A percentile compares a stretch with the other conserved stretches of the same genome.
These are phyloP conservation scores for Pichia inconspicua DNA, from an alignment of 1,139 yeast species.

Conservation along the genomic window DNA sequence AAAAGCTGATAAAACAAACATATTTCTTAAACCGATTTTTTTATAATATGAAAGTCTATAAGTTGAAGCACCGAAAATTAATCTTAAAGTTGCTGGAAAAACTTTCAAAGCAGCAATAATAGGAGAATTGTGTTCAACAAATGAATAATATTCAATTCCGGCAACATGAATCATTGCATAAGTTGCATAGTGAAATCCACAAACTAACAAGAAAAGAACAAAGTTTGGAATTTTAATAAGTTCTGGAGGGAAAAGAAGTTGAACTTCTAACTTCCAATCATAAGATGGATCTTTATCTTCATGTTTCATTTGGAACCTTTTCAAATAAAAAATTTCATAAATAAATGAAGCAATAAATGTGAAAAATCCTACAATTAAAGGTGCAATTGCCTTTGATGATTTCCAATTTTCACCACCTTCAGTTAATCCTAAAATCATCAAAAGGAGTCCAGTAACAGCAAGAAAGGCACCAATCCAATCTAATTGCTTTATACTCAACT, in stretches of 20 bases:
- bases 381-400: constrained; percentile 27
- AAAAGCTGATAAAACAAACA: constrained; percentile 17
- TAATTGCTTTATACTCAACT: constrained; percentile 20
- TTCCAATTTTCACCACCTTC: constrained; percentile 31
- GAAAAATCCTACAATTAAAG: constrained; percentile 26
- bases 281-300: background rate
- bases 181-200: constrained; percentile 9
- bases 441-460: constrained; percentile 27
- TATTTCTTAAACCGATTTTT: constrained; percentile 17
- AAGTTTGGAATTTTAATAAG: constrained; percentile 17
- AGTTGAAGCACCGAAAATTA: constrained; percentile 11
- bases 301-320: constrained; percentile 13
- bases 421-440: constrained; percentile 30
- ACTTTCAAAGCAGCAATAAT: constrained; percentile 26
- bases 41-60: constrained; percentile 11
- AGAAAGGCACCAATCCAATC: constrained; percentile 26
- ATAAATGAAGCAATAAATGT: constrained; percentile 17
- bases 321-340: constrained; percentile 17
- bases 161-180: constrained; percentile 10
- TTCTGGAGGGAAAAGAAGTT: constrained; percentile 21
- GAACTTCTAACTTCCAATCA: constrained; percentile 16
- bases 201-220: constrained; percentile 10
- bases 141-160: constrained; percentile 15
- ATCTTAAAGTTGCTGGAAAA: constrained; percentile 20
- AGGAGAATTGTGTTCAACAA: constrained; percentile 18